Percentiles rank a stretch among this genome's conserved stretches.
Evolutionary conservation across 768 basidiomycete genomes (phyloP).

Genomic region (Rhizopogon vinicolor): DNA sequence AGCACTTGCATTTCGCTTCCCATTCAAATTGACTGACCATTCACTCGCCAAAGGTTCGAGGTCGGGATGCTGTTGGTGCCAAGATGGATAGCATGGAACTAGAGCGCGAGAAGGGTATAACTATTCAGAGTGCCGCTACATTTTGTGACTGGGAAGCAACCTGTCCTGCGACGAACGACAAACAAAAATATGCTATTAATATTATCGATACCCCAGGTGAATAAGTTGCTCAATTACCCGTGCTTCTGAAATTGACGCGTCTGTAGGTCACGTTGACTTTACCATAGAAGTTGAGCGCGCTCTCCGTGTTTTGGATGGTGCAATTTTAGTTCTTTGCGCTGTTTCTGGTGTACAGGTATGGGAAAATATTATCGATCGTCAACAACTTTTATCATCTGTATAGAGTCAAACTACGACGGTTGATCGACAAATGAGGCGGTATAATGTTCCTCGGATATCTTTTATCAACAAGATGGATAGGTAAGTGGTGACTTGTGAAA

Average conservation of each 20-base stretch:
- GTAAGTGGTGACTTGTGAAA: conserved; percentile 30
- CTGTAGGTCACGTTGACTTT: conserved; percentile 95
- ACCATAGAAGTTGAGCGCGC: conserved; percentile 99
- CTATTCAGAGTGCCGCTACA: conserved; percentile 97
- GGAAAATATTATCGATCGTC: neutral
- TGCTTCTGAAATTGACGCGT: neutral
- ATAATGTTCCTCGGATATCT: conserved; percentile 91
- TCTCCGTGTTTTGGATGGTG: conserved; percentile 92
- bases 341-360: conserved; percentile 91
- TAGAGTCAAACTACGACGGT: conserved; percentile 99
- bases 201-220: conserved; percentile 97
- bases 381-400: neutral
- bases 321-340: conserved; percentile 93
- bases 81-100: conserved; percentile 99
- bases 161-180: conserved; percentile 53
- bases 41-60: conserved; percentile 60
- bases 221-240: conserved; percentile 4
- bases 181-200: conserved; percentile 88
- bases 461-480: conserved; percentile 99
- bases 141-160: conserved; percentile 94
- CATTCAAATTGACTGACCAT: conserved; percentile 4
- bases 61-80: conserved; percentile 92
- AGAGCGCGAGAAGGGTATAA: conserved; percentile 98
- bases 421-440: conserved; percentile 97
- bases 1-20: neutral